phyloP scores from a whole-genome alignment of 2,329 filamentous ascomycete genomes.

The Grosmannia serpens region DNA sequence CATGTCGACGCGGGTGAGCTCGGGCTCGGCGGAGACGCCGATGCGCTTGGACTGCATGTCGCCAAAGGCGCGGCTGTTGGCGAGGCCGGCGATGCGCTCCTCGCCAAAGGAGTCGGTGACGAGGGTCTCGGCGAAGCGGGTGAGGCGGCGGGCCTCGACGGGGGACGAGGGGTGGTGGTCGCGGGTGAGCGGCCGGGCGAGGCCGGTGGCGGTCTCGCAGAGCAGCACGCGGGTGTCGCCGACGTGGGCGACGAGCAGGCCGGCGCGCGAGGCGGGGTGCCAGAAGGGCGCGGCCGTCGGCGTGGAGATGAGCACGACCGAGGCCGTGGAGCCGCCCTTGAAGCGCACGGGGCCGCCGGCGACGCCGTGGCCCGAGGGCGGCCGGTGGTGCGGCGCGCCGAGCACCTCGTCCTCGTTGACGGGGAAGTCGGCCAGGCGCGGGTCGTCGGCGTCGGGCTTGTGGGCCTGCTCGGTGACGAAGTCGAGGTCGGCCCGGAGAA shows the following conservation, averaged over 20 bases:
- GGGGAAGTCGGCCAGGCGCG: slow-evolving; percentile 59
- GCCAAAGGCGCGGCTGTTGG: slow-evolving; percentile 89
- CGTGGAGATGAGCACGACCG: slow-evolving; percentile 80
- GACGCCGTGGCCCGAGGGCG: slow-evolving; percentile 49
- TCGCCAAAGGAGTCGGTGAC: slow-evolving; percentile 96
- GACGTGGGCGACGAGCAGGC: slow-evolving; percentile 77
- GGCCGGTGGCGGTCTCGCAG: slow-evolving; percentile 74
- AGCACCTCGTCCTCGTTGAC: slow-evolving; percentile 80
- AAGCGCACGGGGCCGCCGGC: slow-evolving; percentile 63
- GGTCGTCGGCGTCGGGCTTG: slow-evolving; percentile 64
- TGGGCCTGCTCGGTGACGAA: slow-evolving; percentile 83
- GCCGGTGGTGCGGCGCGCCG: slow-evolving; percentile 38
- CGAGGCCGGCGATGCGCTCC: slow-evolving; percentile 84
- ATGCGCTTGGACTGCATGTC: slow-evolving; percentile 87
- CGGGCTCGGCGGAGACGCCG: slow-evolving; percentile 87
- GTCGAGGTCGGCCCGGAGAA: slow-evolving; percentile 86
- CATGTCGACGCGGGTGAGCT: slow-evolving; percentile 70
- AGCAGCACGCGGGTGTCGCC: slow-evolving; percentile 87
- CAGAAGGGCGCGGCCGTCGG: slow-evolving; percentile 88
- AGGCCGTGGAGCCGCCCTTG: slow-evolving; percentile 88
- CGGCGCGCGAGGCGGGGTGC: slow-evolving; percentile 79
- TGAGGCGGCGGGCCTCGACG: slow-evolving; percentile 68
- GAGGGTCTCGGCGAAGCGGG: slow-evolving; percentile 65
- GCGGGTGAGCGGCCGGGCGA: slow-evolving; percentile 69
- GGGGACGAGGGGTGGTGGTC: slow-evolving; percentile 91